Conservation (phyloP, 1,284 basidiomycete species). For the Sporisorium reilianum region DNA sequence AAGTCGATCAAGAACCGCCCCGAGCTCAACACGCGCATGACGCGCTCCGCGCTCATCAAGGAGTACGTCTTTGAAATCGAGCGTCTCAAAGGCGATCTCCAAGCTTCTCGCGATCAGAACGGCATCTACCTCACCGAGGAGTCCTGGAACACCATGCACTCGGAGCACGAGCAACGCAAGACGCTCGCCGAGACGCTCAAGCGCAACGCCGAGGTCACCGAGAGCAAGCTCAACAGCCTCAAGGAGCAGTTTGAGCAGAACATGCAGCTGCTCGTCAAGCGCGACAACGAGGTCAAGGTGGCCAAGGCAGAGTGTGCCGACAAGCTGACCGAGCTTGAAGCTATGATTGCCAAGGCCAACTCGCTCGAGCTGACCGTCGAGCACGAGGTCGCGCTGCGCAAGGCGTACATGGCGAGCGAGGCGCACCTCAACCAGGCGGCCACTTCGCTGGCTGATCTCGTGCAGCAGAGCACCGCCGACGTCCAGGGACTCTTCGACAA, state of each 20-base stretch:
- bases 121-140: slow-evolving; percentile 65
- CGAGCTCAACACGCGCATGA: slow-evolving; percentile 94
- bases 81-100: slow-evolving; percentile 87
- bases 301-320: slow-evolving; percentile 53
- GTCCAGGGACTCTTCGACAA: slow-evolving; percentile 83
- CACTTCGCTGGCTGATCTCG: slow-evolving; percentile 76
- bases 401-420: slow-evolving; percentile 84
- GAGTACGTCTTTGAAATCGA: slow-evolving; percentile 97
- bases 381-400: slow-evolving; percentile 74
- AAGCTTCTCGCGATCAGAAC: slow-evolving; percentile 70
- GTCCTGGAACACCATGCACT: slow-evolving; percentile 57
- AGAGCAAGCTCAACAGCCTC: slow-evolving; percentile 62
- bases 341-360: slow-evolving; percentile 42
- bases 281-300: slow-evolving; percentile 55
- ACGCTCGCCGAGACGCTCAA: slow-evolving; percentile 56
- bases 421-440: slow-evolving; percentile 79
- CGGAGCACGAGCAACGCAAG: slow-evolving; percentile 56
- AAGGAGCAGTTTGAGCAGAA: slow-evolving; percentile 68
- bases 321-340: slow-evolving; percentile 51
- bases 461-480: slow-evolving; percentile 79
- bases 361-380: slow-evolving; percentile 47
- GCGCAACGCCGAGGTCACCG: slow-evolving; percentile 58
- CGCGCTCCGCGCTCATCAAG: slow-evolving; percentile 88
- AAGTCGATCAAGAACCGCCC: slow-evolving; percentile 97
- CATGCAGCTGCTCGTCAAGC: slow-evolving; percentile 63